Evolutionary conservation across 2,329 filamentous ascomycete species (phyloP).

Genomic region (Penicillium frequentans): DNA sequence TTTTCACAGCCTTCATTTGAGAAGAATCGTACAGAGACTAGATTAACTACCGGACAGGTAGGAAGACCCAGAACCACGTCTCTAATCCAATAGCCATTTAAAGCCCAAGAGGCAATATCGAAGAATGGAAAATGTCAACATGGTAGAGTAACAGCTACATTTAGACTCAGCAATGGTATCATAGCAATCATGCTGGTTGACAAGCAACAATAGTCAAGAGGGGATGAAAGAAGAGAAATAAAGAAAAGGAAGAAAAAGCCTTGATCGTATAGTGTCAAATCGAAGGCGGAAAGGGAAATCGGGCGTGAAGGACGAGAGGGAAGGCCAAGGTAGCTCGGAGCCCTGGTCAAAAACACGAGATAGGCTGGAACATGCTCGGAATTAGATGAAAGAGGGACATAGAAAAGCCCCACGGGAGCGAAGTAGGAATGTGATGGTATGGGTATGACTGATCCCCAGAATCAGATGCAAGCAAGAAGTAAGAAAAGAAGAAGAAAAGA

Average conservation of each 20-base stretch:
- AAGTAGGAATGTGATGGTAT: constrained; percentile 15
- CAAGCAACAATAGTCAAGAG: constrained; percentile 17
- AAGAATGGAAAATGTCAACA: constrained; percentile 9
- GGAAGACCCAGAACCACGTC: constrained; percentile 1
- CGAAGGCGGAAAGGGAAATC: background rate
- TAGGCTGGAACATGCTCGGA: constrained; percentile 8
- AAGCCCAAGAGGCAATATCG: constrained; percentile 1
- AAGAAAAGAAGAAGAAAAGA: background rate
- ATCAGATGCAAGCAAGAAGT: constrained; percentile 26
- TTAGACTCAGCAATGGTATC: constrained; percentile 34
- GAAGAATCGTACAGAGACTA: background rate
- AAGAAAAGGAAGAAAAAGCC: constrained; percentile 6
- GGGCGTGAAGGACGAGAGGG: background rate
- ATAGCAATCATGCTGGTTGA: constrained; percentile 31
- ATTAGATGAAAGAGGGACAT: constrained; percentile 19
- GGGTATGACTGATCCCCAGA: constrained; percentile 26
- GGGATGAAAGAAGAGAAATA: constrained; percentile 6
- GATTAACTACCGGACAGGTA: background rate
- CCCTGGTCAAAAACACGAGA: constrained; percentile 13
- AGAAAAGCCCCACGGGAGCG: constrained; percentile 7
- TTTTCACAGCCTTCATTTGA: background rate
- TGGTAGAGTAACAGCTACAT: constrained; percentile 14
- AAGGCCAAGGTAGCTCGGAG: constrained; percentile 23
- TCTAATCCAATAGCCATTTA: constrained; percentile 1
- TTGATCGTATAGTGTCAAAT: background rate